Evolutionary conservation across 2,329 filamentous ascomycete genomes (phyloP), one percentile per base, ranked within the genome.

Genomic region (Blumeriella jaapii): DNA sequence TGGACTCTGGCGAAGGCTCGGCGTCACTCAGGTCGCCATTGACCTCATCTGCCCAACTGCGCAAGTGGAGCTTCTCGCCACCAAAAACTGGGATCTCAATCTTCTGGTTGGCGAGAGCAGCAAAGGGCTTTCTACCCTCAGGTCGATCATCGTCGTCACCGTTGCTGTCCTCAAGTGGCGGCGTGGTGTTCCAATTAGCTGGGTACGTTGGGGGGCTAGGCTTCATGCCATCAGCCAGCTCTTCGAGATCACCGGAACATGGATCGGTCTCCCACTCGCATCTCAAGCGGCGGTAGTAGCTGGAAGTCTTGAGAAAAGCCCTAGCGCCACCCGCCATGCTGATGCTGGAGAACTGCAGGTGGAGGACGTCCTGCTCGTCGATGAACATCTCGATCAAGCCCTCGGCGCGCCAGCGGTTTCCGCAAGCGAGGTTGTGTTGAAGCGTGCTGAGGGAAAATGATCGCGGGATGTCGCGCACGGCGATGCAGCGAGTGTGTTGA

Each of bases 1-100:
- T 12, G 13, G 5, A 11, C 31, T n/a, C 2, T 17, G 29, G 18
- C 13, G 29, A 23, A 15, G 16, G n/a, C 8, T 29, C 28, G 6
- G 17, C 16, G 13, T 29, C 33, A 11, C 29, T 27, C 13, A 34
- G 13, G 23, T 41, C 44, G 10, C 35, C 41, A 13, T 43, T 43
- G 27, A 42, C 41, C 20, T 52, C 50, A 38, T 53, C 50, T 1
- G 47, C 50, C 48, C 50, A 50, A 25, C 30, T 40, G 15, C 37
- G 24, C 11, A 36, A 26, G 29, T 33, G 34, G 10, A 49, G 16
- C 4, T 29, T 35, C 3, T 19, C 27, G 5, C 40, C 49, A 10
- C 29, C 39, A 12, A 43, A 44, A 12, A 19, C 29, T 3, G 47
- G 47, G 18, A 53, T 47, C 1, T 34, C 37, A 20, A 48, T 39